A percentile compares a stretch with the other conserved stretches of the same genome.
Conservation (phyloP, 306 rosid species). For the Delonix regia region DNA sequence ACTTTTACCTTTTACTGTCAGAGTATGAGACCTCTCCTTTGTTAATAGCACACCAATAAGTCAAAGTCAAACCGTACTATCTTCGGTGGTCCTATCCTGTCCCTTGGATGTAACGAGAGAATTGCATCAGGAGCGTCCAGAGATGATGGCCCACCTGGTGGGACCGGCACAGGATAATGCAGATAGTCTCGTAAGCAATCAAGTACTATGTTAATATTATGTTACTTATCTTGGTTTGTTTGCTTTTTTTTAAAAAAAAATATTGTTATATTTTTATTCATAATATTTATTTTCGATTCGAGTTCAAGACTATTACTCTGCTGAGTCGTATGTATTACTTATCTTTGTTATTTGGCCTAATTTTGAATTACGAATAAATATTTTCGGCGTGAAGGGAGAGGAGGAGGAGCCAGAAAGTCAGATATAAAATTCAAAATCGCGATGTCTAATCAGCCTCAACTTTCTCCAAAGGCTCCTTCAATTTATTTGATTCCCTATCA, state of each 20-base stretch:
- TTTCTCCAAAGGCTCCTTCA: slow-evolving; percentile 50
- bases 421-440: slow-evolving; percentile 50
- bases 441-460: slow-evolving; percentile 45
- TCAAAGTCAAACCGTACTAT: slow-evolving; percentile 43
- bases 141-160: slow-evolving; percentile 14
- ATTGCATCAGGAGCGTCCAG: slow-evolving; percentile 46
- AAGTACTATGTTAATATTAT: too few species aligned
- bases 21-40: slow-evolving; percentile 14
- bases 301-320: too few species aligned
- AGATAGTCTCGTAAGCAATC: too few species aligned
- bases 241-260: too few species aligned
- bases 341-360: too few species aligned
- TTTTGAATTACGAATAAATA: too few species aligned
- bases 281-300: too few species aligned
- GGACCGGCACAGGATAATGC: too few species aligned
- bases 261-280: too few species aligned
- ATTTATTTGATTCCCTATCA: slow-evolving; percentile 61
- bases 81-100: slow-evolving; percentile 20
- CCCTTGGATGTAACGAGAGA: slow-evolving; percentile 29
- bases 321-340: too few species aligned
- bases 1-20: not conserved
- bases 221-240: too few species aligned
- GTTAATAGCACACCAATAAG: slow-evolving; percentile 38
- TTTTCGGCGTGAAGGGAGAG: slow-evolving; percentile 32
- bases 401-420: not conserved